phyloP scores from a whole-genome alignment of 2,329 filamentous ascomycete genomes.

The Aspergillus ustus region DNA sequence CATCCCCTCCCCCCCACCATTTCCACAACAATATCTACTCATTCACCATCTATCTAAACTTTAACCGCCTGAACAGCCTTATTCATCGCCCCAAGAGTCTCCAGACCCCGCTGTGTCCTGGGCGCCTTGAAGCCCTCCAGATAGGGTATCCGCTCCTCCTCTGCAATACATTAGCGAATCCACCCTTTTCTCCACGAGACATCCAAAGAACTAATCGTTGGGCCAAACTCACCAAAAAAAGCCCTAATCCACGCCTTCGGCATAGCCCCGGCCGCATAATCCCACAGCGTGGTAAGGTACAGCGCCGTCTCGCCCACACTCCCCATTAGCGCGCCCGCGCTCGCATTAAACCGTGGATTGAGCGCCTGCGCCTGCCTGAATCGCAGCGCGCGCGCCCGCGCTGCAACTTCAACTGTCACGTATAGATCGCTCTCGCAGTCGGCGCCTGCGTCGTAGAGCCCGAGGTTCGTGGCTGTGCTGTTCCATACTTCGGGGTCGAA shows the following conservation, averaged over 20 bases:
- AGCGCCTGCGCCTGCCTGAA: neutral
- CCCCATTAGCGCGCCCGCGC: neutral
- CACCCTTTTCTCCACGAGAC: neutral
- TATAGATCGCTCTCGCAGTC: neutral
- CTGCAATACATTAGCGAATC: neutral
- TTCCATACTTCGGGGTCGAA: slow-evolving; percentile 3
- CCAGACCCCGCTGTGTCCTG: neutral
- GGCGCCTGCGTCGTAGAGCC: neutral
- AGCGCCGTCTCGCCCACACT: slow-evolving; percentile 10
- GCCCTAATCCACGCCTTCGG: slow-evolving; percentile 12
- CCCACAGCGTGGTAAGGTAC: slow-evolving; percentile 11
- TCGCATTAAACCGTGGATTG: slow-evolving; percentile 5
- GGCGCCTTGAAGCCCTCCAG: slow-evolving; percentile 7
- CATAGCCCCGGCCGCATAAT: neutral
- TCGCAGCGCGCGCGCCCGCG: neutral
- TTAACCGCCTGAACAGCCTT: neutral
- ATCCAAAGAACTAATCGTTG: neutral
- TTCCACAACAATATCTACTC: too few species aligned
- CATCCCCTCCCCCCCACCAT: too few species aligned
- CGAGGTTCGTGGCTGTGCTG: neutral
- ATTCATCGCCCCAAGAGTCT: neutral
- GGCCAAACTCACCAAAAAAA: slow-evolving; percentile 6
- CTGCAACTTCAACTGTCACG: neutral
- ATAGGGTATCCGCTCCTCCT: slow-evolving; percentile 16
- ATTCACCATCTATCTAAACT: neutral